Conservation (phyloP, 2,329 filamentous ascomycete species). For the Dactylellina sp. region DNA sequence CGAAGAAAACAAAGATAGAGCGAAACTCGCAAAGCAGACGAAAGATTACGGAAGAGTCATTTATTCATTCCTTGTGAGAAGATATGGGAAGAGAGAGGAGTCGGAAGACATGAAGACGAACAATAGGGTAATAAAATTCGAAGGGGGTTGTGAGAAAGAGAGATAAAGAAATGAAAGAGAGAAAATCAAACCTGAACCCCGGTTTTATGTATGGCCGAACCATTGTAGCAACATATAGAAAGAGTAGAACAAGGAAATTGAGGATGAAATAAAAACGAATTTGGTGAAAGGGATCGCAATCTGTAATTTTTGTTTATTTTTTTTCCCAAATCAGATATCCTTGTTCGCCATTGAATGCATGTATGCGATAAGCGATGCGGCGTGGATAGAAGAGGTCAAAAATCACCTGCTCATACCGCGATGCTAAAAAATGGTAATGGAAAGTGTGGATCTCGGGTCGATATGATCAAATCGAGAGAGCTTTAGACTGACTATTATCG, state of each 20-base stretch:
- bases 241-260: slow-evolving; percentile 15
- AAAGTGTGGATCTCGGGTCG: slow-evolving; percentile 7
- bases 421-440: slow-evolving; percentile 20
- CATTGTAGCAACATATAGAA: slow-evolving; percentile 45
- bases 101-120: slow-evolving; percentile 14
- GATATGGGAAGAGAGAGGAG: slow-evolving; percentile 12
- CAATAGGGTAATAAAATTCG: slow-evolving; percentile 3
- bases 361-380: slow-evolving; percentile 44
- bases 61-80: slow-evolving; percentile 40
- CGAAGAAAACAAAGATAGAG: slow-evolving; percentile 24
- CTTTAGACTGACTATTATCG: slow-evolving; percentile 27
- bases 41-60: slow-evolving; percentile 41
- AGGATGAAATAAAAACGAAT: slow-evolving; percentile 22
- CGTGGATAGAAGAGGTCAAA: slow-evolving; percentile 9
- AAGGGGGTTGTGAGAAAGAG: background rate
- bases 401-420: background rate
- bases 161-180: slow-evolving; percentile 11
- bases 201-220: slow-evolving; percentile 54
- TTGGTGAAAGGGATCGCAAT: slow-evolving; percentile 41
- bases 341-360: slow-evolving; percentile 56
- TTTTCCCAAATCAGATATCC: slow-evolving; percentile 53
- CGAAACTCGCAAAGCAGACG: slow-evolving; percentile 25
- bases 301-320: slow-evolving; percentile 25
- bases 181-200: slow-evolving; percentile 56
- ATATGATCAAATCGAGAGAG: slow-evolving; percentile 9